These are phyloP conservation scores for Candida montana DNA, from an alignment of 805 yeast genomes.

Conservation along the genomic window DNA sequence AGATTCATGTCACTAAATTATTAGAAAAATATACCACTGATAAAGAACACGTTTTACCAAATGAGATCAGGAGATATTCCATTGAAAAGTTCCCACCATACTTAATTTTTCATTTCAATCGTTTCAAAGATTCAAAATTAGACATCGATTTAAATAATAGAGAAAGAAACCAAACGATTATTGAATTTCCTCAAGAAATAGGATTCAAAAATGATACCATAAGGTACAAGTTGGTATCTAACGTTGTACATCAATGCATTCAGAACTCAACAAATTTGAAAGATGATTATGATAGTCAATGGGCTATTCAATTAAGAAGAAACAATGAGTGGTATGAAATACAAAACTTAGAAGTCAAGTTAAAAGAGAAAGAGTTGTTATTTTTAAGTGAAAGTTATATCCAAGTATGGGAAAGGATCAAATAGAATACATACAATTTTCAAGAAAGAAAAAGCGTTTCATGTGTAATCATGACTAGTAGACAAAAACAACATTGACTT, in stretches of 20 bases:
- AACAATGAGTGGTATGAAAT: slow-evolving; percentile 53
- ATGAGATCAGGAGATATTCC: slow-evolving; percentile 33
- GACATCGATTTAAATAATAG: slow-evolving; percentile 31
- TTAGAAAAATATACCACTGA: slow-evolving; percentile 36
- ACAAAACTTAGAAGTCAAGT: slow-evolving; percentile 42
- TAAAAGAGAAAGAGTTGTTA: slow-evolving; percentile 50
- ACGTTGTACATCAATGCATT: slow-evolving; percentile 35
- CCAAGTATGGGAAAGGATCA: slow-evolving; percentile 56
- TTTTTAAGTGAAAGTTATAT: slow-evolving; percentile 58
- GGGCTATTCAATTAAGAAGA: slow-evolving; percentile 47
- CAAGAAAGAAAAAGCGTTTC: no score
- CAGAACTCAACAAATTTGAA: slow-evolving; percentile 17
- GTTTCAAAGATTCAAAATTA: slow-evolving; percentile 37
- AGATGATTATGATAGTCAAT: slow-evolving; percentile 30
- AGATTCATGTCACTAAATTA: slow-evolving; percentile 40
- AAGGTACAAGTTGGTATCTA: slow-evolving; percentile 42
- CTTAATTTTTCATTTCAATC: slow-evolving; percentile 51
- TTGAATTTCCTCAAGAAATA: slow-evolving; percentile 45
- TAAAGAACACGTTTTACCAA: slow-evolving; percentile 29
- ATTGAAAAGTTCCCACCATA: slow-evolving; percentile 44
- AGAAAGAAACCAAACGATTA: slow-evolving; percentile 54
- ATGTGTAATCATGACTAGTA: no score
- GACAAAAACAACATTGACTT: no score
- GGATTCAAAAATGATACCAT: slow-evolving; percentile 23
- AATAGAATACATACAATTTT: slow-evolving; percentile 4